These are phyloP conservation scores for Apiospora kogelbergensis DNA, from an alignment of 2,329 filamentous ascomycete species.

Conservation along the genomic window DNA sequence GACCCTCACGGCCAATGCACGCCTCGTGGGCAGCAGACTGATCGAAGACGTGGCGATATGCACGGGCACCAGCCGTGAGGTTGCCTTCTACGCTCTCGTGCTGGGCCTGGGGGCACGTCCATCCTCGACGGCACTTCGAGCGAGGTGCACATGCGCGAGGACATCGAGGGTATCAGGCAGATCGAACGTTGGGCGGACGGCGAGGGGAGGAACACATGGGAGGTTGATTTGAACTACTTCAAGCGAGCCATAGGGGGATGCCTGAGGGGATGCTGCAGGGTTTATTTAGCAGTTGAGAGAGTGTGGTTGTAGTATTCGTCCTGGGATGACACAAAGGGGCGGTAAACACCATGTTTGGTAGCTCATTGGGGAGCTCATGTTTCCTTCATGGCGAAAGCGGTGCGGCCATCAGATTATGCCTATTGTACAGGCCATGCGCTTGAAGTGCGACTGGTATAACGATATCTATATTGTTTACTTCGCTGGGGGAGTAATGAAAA, in stretches of 20 bases:
- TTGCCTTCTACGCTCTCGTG: conserved; percentile 48
- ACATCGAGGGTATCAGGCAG: conserved; percentile 43
- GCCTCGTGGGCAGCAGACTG: conserved; percentile 50
- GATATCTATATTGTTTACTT: no score
- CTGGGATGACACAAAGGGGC: not conserved
- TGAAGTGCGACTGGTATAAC: no score
- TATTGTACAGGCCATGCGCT: no score
- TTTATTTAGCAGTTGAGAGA: not conserved
- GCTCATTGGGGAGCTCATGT: no score
- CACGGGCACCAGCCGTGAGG: conserved; percentile 34
- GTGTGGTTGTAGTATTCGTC: not conserved
- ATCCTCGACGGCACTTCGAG: conserved; percentile 49
- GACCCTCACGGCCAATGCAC: conserved; percentile 49
- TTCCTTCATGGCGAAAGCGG: no score
- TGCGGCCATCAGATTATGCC: no score
- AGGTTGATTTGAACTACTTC: conserved; percentile 46
- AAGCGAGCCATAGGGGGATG: conserved; percentile 34
- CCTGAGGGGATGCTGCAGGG: no score
- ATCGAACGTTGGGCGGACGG: conserved; percentile 42
- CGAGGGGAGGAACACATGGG: conserved; percentile 49
- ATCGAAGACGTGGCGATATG: conserved; percentile 47
- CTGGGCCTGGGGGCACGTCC: conserved; percentile 42
- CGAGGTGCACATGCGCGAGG: conserved; percentile 48
- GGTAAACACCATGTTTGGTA: not conserved
- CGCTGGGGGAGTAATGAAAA: no score